Evolutionary conservation across 78 protist species (phyloP).

Genomic region (Polysphondylium violaceum): DNA sequence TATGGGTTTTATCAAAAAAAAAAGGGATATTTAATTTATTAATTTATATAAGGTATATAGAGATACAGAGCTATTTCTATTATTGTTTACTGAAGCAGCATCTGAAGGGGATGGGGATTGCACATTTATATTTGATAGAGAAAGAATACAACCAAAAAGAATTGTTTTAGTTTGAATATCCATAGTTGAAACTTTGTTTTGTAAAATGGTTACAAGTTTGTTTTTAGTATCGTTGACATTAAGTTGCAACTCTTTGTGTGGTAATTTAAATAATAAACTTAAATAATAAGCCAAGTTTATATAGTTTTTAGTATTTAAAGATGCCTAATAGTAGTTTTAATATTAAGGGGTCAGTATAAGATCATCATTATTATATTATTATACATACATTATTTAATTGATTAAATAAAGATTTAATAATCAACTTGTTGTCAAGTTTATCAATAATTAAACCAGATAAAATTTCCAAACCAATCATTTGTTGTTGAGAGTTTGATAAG

Average conservation of each 20-base stretch:
- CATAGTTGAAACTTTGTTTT: constrained; percentile 2
- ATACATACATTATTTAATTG: background rate
- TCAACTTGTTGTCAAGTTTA: background rate
- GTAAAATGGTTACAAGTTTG: background rate
- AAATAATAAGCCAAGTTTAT: background rate
- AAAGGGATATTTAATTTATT: too few relatives aligned
- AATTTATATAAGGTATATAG: too few relatives aligned
- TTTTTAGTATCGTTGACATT: background rate
- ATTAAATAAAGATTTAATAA: constrained; percentile 19
- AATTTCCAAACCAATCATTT: constrained; percentile 21
- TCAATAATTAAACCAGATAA: background rate
- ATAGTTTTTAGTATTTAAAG: background rate
- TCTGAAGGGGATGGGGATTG: too few relatives aligned
- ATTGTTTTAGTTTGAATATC: background rate
- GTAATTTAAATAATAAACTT: constrained; percentile 12
- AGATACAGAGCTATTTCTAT: too few relatives aligned
- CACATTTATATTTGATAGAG: too few relatives aligned
- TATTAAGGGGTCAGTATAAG: background rate
- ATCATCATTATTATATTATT: background rate
- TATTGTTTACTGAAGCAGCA: too few relatives aligned
- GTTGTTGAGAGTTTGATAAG: background rate
- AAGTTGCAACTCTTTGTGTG: background rate
- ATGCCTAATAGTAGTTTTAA: background rate
- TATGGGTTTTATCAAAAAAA: too few relatives aligned
- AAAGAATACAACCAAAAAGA: background rate